Evolutionary conservation across 768 basidiomycete species (phyloP), one percentile per base, ranked within the genome.

Genomic region (Leccinum incarnatum): DNA sequence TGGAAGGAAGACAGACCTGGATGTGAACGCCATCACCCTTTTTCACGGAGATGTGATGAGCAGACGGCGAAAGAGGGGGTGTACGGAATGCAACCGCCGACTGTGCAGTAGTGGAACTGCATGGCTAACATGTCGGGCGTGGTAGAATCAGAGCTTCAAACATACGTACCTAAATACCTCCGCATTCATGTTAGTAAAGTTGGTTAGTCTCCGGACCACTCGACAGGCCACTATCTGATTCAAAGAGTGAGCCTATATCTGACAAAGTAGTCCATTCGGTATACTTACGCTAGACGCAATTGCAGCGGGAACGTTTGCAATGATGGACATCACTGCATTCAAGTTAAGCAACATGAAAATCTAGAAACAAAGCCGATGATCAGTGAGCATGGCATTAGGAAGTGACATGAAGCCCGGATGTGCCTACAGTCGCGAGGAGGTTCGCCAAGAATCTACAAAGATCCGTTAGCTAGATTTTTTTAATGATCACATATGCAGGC

Each of bases 261-360:
- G 14, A 15, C 0, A 11, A 29, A 51, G 12, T 3, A 17, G 11
- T 15, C 27, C 4, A 9, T 45, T 40, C 9, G 1, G 12, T 34
- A 15, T 14, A 37, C 79, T 64, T 59, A 88, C 87, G 40, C 87
- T 88, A 45, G 85, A 85, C 4, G 83, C 80, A 59, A 88, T 82
- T 17, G 86, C 86, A 34, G 87, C 86, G 3, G 87, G 87, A 46
- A 89, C 86, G 63, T 89, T 89, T 49, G 82, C 83, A 54, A 89
- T 85, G 69, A 89, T 83, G 32, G 84, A 85, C 85, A 88, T 86
- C 56, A 88, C 81, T n/a, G 83, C 77, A 62, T 88, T 88, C 54
- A 88, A 74, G 71, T 89, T 78, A 15, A 89, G 72, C 45, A 88
- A 70, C 85, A 88, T 87, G 72, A 87, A 87, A 56, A 78, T 71